Evolutionary conservation across 192 early-diverging fungal species (phyloP), one percentile per base, ranked within the genome.

Genomic region (Coemansia sp.): DNA sequence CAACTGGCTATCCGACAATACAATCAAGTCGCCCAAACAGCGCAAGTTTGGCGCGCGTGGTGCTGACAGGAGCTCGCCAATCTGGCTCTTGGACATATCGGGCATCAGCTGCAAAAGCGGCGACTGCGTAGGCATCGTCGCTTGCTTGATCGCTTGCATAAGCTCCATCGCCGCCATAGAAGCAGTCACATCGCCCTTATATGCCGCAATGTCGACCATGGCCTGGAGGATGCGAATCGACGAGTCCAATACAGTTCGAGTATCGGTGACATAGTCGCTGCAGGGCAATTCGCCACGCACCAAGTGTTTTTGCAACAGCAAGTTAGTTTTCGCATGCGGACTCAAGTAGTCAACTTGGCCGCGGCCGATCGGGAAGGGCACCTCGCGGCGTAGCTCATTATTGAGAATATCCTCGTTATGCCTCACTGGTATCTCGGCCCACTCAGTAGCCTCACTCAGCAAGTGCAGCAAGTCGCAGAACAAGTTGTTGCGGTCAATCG

Each of bases 401-500:
- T 98, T 97, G 58, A 94, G 77, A 44, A 93, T 60, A 74, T 99
- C 95, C 68, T 99, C 98, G 74, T 97, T 95, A 72, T 96, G 95
- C 2, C 97, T 87, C 5, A 98, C 94, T 0, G 97, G 95, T 19
- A 97, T 74, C 68, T 98, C 95, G 11, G 88, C 85, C 85, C 94
- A 99, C 69, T 98, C 96, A 2, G 87, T 84, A 0, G 90, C 89
- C 64, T 95, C 91, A 70, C 90, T 88, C 9, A 98, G 84, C 67
- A 96, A 78, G 45, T 87, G 82, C 59, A 99, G 64, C 27, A 98
- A 64, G 39, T 87, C 87, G 75, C 87, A 85, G 23, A 90, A 74
- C 73, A 86, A 78, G 55, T 85, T 83, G 6, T 29, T 77, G 34
- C 15, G 41, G 53, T 68, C 69, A 32, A 80, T 80, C 7, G 68